Base-by-base conservation (phyloP, 192 early-diverging fungal species). In the Entophlyctis luteolus region DNA sequence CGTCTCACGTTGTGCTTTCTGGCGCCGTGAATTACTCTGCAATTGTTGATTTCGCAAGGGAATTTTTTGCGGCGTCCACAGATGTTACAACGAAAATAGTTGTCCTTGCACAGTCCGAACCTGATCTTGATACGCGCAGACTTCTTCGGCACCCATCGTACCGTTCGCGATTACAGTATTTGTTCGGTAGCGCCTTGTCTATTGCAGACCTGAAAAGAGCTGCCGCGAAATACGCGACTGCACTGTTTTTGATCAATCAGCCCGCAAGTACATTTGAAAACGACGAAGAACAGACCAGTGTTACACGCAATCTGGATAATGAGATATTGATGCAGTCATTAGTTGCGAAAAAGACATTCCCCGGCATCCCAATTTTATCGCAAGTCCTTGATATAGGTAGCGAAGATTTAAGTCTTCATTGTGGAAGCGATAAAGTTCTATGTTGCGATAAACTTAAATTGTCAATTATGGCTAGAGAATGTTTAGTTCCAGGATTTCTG, bases 371-470 rank as follows among this genome's bases (percentile, higher is more conserved):
- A 12, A 73, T 83, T 57, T 72, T 83, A 67, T 70, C 66, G 10
- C 69, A 83, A 52, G 77, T 83, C 18, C 74, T 75, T 29, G 81
- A 83, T 56, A 75, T 72, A 50, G 59, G 76, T 4, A 74, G 73
- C 20, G 57, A 76, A 46, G 81, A 83, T 31, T 57, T 83, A 3
- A 72, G 76, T 23, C 16, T 23, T 28, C 67, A 72, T 23, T 83
- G 81, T 39, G 81, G 81, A 18, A 70, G 71, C 55, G 78, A 83
- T 57, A 58, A 78, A n/a, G 66, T 77, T 8, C 66, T 83, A 18
- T 78, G 78, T 67, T 58, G 77, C 42, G 81, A 83, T 48, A 77
- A 78, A 53, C 23, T 83, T 37, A 83, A 77, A 58, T 75, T 79
- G 74, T 48, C 74, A 0, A 62, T 83, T 46, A 42, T 83, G 33